Base-by-base conservation (phyloP, 805 yeast genomes). In the Scheffersomyces lignosus region DNA sequence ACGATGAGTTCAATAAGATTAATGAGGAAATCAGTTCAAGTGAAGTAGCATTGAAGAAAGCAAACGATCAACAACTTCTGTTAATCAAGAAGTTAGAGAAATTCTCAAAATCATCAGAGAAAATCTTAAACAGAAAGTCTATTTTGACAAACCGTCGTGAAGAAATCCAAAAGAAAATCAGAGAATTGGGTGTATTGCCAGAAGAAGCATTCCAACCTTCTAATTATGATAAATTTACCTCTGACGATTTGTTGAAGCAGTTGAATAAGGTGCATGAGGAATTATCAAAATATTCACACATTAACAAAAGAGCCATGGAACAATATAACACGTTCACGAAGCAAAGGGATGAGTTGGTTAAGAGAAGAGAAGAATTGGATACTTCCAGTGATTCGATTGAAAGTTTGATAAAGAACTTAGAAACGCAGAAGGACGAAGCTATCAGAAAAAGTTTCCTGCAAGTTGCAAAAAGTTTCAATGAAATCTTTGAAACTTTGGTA, bases 281-380 rank as follows among this genome's bases (percentile, higher is more conserved):
- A 18, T 64, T 91, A 27, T 75, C 78, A 29, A 71, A 77, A 47
- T 83, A 77, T 56, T 75, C 78, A 16, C 95, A 88, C 57, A 85
- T 93, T 33, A 91, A 91, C 63, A 85, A 84, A 56, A 87, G 88
- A 52, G 96, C 98, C 0, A 67, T 85, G 47, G 97, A 90, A 49
- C 96, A 90, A 54, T 87, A 75, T 53, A 64, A 72, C 33, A 80
- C 78, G 27, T 89, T 88, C 55, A 77, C 84, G 14, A 78, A 75
- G 40, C 93, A 90, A 58, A 72, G 84, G 36, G 82, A 78, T 32
- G 83, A 80, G 4, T 66, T 91, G 40, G 72, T 73, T 1, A 66
- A 63, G 16, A 78, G 97, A 49, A 74, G 85, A 25, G 65, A 64
- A 13, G 96, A 87, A 43, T 69, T 91, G 25, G 83, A 78, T 16